These are phyloP conservation scores for Paxillus involutus DNA, from an alignment of 768 basidiomycete species.

Conservation along the genomic window DNA sequence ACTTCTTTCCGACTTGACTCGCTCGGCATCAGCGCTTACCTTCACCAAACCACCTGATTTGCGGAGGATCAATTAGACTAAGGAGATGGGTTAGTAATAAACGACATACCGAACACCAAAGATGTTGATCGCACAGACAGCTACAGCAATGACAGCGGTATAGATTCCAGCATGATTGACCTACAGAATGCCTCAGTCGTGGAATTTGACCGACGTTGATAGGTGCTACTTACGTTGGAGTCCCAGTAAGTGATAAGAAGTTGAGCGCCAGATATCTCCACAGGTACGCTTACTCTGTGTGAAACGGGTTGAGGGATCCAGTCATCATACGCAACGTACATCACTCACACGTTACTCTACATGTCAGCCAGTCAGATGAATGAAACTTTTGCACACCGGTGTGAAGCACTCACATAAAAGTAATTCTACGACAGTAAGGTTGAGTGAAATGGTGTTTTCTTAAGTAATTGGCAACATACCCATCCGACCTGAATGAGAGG, in stretches of 20 bases:
- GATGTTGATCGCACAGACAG: conserved; percentile 63
- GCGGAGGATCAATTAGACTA: neutral
- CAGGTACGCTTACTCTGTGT: conserved; percentile 59
- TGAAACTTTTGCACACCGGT: neutral
- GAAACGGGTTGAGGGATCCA: neutral
- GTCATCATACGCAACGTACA: neutral
- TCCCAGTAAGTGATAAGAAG: conserved; percentile 79
- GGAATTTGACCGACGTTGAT: neutral
- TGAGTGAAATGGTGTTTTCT: neutral
- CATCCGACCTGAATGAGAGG: conserved; percentile 6
- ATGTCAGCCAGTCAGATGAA: neutral
- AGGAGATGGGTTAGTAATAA: neutral
- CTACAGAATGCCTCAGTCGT: conserved; percentile 26
- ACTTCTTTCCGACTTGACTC: neutral
- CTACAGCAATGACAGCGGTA: conserved; percentile 54
- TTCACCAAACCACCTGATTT: no score
- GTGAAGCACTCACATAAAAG: conserved; percentile 41
- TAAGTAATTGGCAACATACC: neutral
- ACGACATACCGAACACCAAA: conserved; percentile 58
- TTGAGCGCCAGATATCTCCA: conserved; percentile 70
- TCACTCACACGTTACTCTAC: conserved; percentile 5
- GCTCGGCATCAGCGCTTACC: conserved; percentile 11
- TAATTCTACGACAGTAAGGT: conserved; percentile 39
- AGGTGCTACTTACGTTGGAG: conserved; percentile 42
- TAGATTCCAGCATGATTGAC: conserved; percentile 52